Base-by-base conservation (phyloP, 164 flowering plant genomes). In the Hamamelis virginiana region DNA sequence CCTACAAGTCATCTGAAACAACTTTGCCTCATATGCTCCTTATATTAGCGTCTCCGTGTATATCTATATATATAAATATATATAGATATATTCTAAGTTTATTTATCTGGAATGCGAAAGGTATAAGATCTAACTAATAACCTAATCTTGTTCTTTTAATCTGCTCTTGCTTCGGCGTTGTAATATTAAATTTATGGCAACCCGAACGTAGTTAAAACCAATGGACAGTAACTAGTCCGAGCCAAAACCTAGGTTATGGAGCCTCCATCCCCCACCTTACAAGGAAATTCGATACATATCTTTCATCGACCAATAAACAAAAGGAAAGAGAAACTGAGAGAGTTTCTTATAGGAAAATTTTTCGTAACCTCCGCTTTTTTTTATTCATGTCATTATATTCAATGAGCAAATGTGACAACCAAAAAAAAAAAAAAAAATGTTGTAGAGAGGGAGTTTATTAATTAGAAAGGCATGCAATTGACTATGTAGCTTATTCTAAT, bases 341-440 rank as follows among this genome's bases (percentile, higher is more conserved):
- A 15, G 18, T 41, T n/a, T 15, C 9, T 19, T 12, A 11, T 23
- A 28, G 62, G 41, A 2, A 9, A n/a, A 13, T 59, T 33, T 67
- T 27, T 67, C 16, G 61, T 67, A 18, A 13, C 26, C 60, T 66
- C 53, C 61, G 75, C 56, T 45, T 56, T 57, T 46, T 56, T 59
- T 66, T 59, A 33, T 41, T 25, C 19, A n/a, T 60, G 46, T 65
- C 75, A 51, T 48, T 51, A 58, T 65, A 47, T 72, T 58, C 69
- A 65, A 72, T 59, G 51, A 53, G 58, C 58, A 33, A 8, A n/a
- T n/a, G n/a, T n/a, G n/a, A n/a, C n/a, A n/a, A n/a, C n/a, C n/a
- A n/a, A n/a, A n/a, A n/a, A n/a, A n/a, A n/a, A n/a, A n/a, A n/a
- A n/a, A n/a, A n/a, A n/a, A n/a, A n/a, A n/a, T n/a, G n/a, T n/a